Conservation (phyloP, 225 moss, liverwort and hornwort species). For the Marchantia polymorpha region DNA sequence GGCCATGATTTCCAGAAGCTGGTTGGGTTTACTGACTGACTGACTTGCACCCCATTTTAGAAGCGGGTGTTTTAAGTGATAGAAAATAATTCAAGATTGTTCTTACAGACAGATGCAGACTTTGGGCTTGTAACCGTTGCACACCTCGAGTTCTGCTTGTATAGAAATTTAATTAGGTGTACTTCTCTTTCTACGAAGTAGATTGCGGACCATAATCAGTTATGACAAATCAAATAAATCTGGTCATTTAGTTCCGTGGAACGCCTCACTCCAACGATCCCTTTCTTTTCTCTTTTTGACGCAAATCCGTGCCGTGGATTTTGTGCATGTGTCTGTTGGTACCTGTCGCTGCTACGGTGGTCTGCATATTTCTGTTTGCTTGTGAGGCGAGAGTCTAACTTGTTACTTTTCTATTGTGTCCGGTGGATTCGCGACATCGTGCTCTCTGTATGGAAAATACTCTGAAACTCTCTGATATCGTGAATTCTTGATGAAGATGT, state of each 20-base stretch:
- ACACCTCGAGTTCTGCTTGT: conserved; percentile 21
- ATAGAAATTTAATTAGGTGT: conserved; percentile 19
- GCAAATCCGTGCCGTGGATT: too few relatives aligned
- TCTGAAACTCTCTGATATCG: too few relatives aligned
- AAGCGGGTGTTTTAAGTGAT: conserved; percentile 18
- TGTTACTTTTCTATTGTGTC: too few relatives aligned
- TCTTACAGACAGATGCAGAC: conserved; percentile 12
- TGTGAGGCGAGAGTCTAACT: too few relatives aligned
- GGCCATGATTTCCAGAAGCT: neutral
- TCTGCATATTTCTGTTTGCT: too few relatives aligned
- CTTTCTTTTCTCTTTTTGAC: too few relatives aligned
- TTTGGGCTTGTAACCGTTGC: neutral
- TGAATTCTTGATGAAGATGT: too few relatives aligned
- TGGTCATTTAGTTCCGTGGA: neutral
- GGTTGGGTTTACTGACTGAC: conserved; percentile 6
- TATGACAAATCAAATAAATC: conserved; percentile 18
- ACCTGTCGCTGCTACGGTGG: too few relatives aligned
- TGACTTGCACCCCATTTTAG: conserved; percentile 20
- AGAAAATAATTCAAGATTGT: conserved; percentile 9
- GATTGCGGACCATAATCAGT: conserved; percentile 10
- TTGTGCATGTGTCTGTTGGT: too few relatives aligned
- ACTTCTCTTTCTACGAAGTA: conserved; percentile 24
- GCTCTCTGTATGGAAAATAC: too few relatives aligned
- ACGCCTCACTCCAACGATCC: neutral
- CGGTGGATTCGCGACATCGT: too few relatives aligned